Evolutionary conservation across 2,329 filamentous ascomycete genomes (phyloP).

Genomic region (Septoria petroselini): DNA sequence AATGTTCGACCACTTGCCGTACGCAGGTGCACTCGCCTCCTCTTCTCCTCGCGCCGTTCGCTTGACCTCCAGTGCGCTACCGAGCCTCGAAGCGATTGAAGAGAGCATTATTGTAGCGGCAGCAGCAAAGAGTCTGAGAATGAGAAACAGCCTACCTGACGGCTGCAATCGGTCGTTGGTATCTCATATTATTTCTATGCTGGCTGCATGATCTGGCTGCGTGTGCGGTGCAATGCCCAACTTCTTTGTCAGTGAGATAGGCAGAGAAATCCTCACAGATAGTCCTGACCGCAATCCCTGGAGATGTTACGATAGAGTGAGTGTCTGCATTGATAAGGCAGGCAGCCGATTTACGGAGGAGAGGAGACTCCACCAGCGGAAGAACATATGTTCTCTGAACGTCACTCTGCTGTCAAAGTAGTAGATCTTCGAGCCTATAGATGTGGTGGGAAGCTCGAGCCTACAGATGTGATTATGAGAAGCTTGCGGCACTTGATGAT

Average conservation of each 20-base stretch:
- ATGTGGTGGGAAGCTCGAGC: too few relatives aligned
- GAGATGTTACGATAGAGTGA: constrained; percentile 4
- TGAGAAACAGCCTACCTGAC: too few relatives aligned
- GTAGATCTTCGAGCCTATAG: too few relatives aligned
- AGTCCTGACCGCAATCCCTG: constrained; percentile 7
- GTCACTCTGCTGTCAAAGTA: too few relatives aligned
- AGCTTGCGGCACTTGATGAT: too few relatives aligned
- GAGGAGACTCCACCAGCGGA: too few relatives aligned
- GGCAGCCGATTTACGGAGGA: background rate
- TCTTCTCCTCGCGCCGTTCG: constrained; percentile 4
- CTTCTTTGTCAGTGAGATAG: constrained; percentile 11
- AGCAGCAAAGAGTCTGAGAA: too few relatives aligned
- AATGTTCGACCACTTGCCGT: constrained; percentile 28
- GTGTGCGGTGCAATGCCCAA: background rate
- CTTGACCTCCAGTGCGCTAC: constrained; percentile 3
- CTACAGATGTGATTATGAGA: too few relatives aligned
- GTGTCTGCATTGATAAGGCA: constrained; percentile 12
- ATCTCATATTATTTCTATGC: too few relatives aligned
- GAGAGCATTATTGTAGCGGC: constrained; percentile 3
- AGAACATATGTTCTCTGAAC: too few relatives aligned
- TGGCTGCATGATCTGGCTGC: too few relatives aligned
- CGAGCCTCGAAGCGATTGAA: background rate
- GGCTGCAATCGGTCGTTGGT: too few relatives aligned
- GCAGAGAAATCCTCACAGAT: constrained; percentile 13
- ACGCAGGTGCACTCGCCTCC: background rate